A percentile compares a stretch with the other conserved stretches of the same genome.
phyloP scores from a whole-genome alignment of 192 early-diverging fungal species.

The Coemansia sp. region DNA sequence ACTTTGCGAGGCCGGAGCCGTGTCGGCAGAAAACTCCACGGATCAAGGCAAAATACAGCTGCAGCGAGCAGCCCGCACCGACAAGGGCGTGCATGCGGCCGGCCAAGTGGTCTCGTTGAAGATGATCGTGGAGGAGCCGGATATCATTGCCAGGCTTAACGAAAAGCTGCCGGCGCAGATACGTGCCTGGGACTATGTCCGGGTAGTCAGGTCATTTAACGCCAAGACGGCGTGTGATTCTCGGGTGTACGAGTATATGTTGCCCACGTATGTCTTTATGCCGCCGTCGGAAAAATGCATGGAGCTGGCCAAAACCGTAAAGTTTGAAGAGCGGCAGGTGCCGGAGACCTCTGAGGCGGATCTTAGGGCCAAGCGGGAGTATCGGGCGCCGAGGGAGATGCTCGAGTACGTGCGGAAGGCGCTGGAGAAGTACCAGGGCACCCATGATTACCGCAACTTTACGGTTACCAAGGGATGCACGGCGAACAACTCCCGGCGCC shows the following conservation, averaged over 20 bases:
- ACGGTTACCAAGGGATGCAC: slow-evolving; percentile 77
- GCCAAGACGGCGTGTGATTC: slow-evolving; percentile 90
- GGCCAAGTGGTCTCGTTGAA: slow-evolving; percentile 94
- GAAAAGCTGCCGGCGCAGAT: slow-evolving; percentile 80
- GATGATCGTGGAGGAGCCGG: slow-evolving; percentile 74
- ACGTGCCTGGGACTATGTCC: slow-evolving; percentile 79
- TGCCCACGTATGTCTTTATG: slow-evolving; percentile 87
- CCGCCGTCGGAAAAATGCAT: slow-evolving; percentile 40
- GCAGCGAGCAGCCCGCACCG: slow-evolving; percentile 90
- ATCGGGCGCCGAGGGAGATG: slow-evolving; percentile 61
- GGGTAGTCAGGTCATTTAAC: slow-evolving; percentile 75
- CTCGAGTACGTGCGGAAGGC: slow-evolving; percentile 66
- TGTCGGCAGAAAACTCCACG: slow-evolving; percentile 83
- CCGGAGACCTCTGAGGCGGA: slow-evolving; percentile 57
- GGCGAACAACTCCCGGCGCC: slow-evolving; percentile 74
- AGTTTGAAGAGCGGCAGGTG: slow-evolving; percentile 29
- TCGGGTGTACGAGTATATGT: slow-evolving; percentile 93
- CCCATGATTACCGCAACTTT: slow-evolving; percentile 95
- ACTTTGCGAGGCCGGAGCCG: slow-evolving; percentile 71
- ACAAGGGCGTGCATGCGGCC: slow-evolving; percentile 98
- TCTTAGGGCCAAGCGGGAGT: slow-evolving; percentile 60
- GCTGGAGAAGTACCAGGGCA: slow-evolving; percentile 74
- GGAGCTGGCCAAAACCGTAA: slow-evolving; percentile 36
- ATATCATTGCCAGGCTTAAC: slow-evolving; percentile 81
- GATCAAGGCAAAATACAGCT: slow-evolving; percentile 80